A percentile compares a stretch with the other conserved stretches of the same genome.
Evolutionary conservation across 75 land plant genomes (phyloP).

Genomic region (Ceratopteris richardii): DNA sequence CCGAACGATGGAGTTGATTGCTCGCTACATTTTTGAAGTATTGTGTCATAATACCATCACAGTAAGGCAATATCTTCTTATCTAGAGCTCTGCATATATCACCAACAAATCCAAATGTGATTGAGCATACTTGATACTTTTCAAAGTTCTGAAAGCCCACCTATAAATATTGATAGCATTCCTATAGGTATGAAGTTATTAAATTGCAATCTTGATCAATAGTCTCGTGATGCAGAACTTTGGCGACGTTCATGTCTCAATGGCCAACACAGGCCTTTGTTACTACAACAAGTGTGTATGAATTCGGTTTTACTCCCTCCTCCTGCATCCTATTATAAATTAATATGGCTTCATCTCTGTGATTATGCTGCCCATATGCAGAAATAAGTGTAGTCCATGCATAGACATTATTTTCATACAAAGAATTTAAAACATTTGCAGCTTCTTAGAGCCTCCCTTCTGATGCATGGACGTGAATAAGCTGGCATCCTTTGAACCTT

Average conservation of each 20-base stretch:
- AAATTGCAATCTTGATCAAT: background rate
- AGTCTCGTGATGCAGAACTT: constrained; percentile 5
- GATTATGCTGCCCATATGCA: constrained; percentile 1
- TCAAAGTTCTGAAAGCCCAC: too few relatives aligned
- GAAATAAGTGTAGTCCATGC: background rate
- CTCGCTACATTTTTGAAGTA: too few relatives aligned
- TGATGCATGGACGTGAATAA: background rate
- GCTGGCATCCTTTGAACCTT: background rate
- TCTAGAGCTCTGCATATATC: too few relatives aligned
- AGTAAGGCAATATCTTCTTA: too few relatives aligned
- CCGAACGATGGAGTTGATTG: too few relatives aligned
- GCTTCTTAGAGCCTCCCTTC: background rate
- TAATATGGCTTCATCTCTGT: background rate
- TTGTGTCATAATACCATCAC: too few relatives aligned
- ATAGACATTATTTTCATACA: background rate
- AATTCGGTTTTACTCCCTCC: background rate
- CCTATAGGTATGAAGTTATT: too few relatives aligned
- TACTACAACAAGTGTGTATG: background rate
- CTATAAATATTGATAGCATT: too few relatives aligned
- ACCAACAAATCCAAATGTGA: too few relatives aligned
- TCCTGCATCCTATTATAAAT: too few relatives aligned
- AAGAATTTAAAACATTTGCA: background rate
- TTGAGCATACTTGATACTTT: too few relatives aligned
- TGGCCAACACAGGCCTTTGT: background rate
- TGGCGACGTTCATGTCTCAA: background rate